Percentiles rank a stretch among this genome's conserved stretches.
Evolutionary conservation across 805 yeast genomes (phyloP).

Genomic region (Candida yuanshanica): DNA sequence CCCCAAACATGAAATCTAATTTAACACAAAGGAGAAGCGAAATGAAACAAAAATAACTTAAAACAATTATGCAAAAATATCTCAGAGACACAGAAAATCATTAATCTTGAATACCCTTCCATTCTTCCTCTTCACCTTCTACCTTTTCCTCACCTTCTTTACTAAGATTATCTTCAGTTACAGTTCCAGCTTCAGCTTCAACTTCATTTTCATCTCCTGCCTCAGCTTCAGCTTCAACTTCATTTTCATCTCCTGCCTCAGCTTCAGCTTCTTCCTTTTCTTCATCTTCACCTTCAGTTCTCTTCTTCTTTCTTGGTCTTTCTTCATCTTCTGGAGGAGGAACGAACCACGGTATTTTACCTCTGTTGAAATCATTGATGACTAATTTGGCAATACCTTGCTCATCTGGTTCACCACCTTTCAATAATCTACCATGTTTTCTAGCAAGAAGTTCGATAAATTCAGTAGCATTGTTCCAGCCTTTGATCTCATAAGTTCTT

Average conservation of each 20-base stretch:
- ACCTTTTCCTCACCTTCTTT: constrained; percentile 8
- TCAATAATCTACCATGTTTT: constrained; percentile 85
- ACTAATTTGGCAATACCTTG: constrained; percentile 86
- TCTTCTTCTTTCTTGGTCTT: constrained; percentile 26
- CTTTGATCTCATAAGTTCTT: constrained; percentile 90
- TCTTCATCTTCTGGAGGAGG: constrained; percentile 80
- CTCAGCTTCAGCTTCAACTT: constrained; percentile 9
- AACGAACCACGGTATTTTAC: constrained; percentile 96
- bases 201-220: constrained; percentile 18
- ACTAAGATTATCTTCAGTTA: constrained; percentile 15
- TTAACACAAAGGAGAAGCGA: not conserved
- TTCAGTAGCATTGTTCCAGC: constrained; percentile 77
- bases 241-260: constrained; percentile 4
- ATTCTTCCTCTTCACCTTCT: constrained; percentile 5
- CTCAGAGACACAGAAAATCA: not conserved
- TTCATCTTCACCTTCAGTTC: constrained; percentile 20
- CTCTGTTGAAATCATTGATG: constrained; percentile 92
- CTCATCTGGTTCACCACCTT: constrained; percentile 98
- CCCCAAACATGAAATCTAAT: not conserved
- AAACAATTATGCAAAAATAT: not conserved
- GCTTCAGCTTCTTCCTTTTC: constrained; percentile 9
- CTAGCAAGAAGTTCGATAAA: constrained; percentile 88
- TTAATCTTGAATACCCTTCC: constrained; percentile 1
- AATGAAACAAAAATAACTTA: not conserved
- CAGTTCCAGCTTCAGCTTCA: constrained; percentile 13